A percentile compares a stretch with the other conserved stretches of the same genome.
Evolutionary conservation across 306 rosid genomes (phyloP).

Genomic region (Phaseolus lunatus): DNA sequence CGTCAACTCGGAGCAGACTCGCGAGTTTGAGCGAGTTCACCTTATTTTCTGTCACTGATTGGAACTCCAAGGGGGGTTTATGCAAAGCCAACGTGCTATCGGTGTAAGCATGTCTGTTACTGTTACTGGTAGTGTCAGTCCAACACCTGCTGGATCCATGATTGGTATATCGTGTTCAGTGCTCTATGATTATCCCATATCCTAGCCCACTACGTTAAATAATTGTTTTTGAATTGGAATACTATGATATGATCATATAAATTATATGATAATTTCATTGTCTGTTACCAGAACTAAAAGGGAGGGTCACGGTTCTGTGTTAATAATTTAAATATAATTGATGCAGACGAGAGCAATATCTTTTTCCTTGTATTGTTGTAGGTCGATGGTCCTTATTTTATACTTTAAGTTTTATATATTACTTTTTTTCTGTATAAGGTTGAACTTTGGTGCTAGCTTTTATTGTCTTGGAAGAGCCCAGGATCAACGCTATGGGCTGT

Average conservation of each 20-base stretch:
- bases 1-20: too few species aligned
- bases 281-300: background rate
- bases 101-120: constrained; percentile 47
- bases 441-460: background rate
- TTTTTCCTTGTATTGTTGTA: background rate
- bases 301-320: background rate
- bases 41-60: constrained; percentile 50
- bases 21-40: too few species aligned
- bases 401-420: constrained; percentile 3
- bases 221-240: too few species aligned
- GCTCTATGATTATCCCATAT: background rate
- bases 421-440: background rate
- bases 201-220: too few species aligned
- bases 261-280: background rate
- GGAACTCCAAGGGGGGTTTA: constrained; percentile 10
- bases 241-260: background rate
- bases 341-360: background rate
- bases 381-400: background rate
- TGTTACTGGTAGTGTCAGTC: constrained; percentile 48
- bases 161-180: background rate
- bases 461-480: background rate
- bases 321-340: background rate
- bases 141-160: constrained; percentile 12
- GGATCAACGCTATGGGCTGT: background rate
- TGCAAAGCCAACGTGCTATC: constrained; percentile 35